Evolutionary conservation across 164 flowering plant species (phyloP), one percentile per base, ranked within the genome.

Genomic region (Paratinospora sagittata): DNA sequence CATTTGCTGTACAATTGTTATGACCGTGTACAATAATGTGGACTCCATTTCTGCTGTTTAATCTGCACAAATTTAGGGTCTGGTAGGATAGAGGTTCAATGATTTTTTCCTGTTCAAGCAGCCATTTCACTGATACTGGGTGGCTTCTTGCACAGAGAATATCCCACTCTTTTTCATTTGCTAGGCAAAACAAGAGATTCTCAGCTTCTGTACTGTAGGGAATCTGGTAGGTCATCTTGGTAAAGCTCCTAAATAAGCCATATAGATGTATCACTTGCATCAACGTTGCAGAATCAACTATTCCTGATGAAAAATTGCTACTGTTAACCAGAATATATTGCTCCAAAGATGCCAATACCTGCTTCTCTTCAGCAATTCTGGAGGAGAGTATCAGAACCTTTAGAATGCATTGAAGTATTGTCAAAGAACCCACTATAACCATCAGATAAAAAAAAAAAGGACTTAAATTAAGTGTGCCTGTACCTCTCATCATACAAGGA

Each of bases 281-380:
- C 57, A 84, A 58, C 33, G 80, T 58, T 7, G 63, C 62, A 19
- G 86, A 80, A 70, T 80, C 77, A 65, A 78, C 69, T 19, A 72
- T 63, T 64, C 81, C 79, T 63, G 21, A 47, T 12, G 75, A 70
- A 57, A 83, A 69, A 57, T 83, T 78, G 70, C 75, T 75, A 60
- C 80, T 72, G 77, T 91, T 92, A 60, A 86, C 82, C 36, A 92
- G 82, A 80, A 95, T 85, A 81, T 89, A 92, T 49, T 90, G 95
- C 80, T 95, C 99, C 72, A 92, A 76, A 33, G 97, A 89, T 73
- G 92, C 88, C 77, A 95, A 80, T 70, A 92, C 83, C 78, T 82
- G 77, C 73, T 79, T 90, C 70, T 89, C 97, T 84, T 91, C 99
- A 67, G 93, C 97, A 82, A 92, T 81, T 78, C 98, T 95, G 78